A percentile compares a stretch with the other conserved stretches of the same genome.
phyloP scores from a whole-genome alignment of 495 filamentous ascomycete genomes.

The Durotheca rogersii region DNA sequence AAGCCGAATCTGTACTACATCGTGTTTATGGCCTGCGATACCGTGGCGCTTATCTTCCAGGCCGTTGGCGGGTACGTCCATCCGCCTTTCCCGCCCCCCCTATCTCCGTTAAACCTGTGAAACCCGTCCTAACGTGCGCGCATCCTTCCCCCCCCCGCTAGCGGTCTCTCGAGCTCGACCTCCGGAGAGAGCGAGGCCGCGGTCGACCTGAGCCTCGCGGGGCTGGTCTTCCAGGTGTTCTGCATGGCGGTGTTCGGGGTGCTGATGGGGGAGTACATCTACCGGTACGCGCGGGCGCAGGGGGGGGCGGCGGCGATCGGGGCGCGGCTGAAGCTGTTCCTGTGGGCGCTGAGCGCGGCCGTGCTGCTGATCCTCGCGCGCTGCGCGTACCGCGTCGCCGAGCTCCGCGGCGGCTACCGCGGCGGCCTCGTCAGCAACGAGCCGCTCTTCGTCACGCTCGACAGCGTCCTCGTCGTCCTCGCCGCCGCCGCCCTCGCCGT shows the following conservation, averaged over 20 bases:
- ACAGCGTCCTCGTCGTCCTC: constrained; percentile 34
- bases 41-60: constrained; percentile 53
- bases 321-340: neutral
- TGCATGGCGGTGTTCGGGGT: constrained; percentile 45
- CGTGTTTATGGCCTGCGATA: constrained; percentile 56
- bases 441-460: constrained; percentile 48
- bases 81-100: no score
- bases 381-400: constrained; percentile 28
- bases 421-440: constrained; percentile 45
- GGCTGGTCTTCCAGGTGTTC: constrained; percentile 48
- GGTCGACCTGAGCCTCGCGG: constrained; percentile 52
- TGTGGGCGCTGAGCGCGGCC: neutral
- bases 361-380: neutral
- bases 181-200: constrained; percentile 30
- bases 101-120: no score
- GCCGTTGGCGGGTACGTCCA: constrained; percentile 42
- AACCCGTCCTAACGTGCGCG: no score
- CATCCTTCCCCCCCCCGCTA: no score
- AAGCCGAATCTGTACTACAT: constrained; percentile 52
- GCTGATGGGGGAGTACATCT: constrained; percentile 46
- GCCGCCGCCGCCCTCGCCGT: constrained; percentile 31
- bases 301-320: no score
- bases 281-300: no score
- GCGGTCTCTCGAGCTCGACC: constrained; percentile 41
- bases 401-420: constrained; percentile 48